Conservation (phyloP, 2,329 filamentous ascomycete genomes). For the Thermothelomyces thermophilus region DNA sequence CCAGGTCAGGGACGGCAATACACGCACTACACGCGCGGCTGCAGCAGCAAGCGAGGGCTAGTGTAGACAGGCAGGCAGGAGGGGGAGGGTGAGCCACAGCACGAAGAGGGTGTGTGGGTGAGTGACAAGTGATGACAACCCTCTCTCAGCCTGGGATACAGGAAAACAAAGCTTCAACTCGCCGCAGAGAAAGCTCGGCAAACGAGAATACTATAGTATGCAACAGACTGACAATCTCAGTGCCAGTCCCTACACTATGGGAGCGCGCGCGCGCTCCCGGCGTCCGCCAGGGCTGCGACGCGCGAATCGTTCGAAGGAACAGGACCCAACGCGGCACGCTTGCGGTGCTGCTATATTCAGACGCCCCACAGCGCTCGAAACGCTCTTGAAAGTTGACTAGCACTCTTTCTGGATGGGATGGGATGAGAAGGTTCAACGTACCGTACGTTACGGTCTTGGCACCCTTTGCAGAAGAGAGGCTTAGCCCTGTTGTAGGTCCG, state of each 20-base stretch:
- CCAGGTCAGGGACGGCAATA: constrained; percentile 20
- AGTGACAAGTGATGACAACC: no score
- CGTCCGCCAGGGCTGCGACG: constrained; percentile 14
- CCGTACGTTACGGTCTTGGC: constrained; percentile 22
- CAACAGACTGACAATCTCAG: constrained; percentile 6
- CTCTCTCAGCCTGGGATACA: constrained; percentile 2
- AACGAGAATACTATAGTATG: constrained; percentile 2
- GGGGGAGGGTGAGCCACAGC: constrained; percentile 13
- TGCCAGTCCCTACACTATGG: constrained; percentile 10
- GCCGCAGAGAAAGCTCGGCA: constrained; percentile 5
- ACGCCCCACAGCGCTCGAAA: constrained; percentile 18
- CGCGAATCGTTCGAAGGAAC: constrained; percentile 17
- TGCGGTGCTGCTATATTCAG: constrained; percentile 27
- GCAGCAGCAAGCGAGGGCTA: constrained; percentile 16
- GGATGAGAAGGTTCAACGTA: constrained; percentile 14
- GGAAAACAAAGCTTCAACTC: constrained; percentile 20
- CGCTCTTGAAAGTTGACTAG: constrained; percentile 11
- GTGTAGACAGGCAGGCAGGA: no score
- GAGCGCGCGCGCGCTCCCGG: constrained; percentile 7
- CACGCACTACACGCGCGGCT: constrained; percentile 22
- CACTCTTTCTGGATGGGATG: constrained; percentile 18
- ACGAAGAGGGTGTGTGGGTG: constrained; percentile 5
- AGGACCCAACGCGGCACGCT: constrained; percentile 19
- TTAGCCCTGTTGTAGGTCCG: no score
- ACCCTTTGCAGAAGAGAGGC: constrained; percentile 16